Base-by-base conservation (phyloP, 2,329 filamentous ascomycete genomes). In the Gaeumannomyces tritici region DNA sequence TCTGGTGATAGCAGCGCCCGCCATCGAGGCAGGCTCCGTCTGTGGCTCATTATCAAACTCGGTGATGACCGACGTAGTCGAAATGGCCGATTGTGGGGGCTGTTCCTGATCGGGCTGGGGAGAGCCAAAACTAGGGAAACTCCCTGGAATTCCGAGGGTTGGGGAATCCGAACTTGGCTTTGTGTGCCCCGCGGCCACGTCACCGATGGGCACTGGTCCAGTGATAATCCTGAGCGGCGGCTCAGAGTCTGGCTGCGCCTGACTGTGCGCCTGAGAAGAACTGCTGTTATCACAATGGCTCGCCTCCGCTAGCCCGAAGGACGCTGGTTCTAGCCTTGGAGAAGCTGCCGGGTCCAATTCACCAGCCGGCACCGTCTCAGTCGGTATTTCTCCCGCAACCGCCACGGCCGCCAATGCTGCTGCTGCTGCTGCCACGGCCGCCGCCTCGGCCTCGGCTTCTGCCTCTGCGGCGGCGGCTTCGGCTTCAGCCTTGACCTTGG, bases 31-130 rank as follows among this genome's bases (percentile, higher is more conserved):
- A 1, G 80, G 75, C 57, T 86, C 83, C 1, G 81, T 83, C 70
- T 91, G 89, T 27, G 86, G 80, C 67, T 91, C 89, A n/a, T 79
- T 81, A 66, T 92, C 89, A 67, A 91, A 89, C 68, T 90, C 86
- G 0, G 88, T 91, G 9, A 81, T 81, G 55, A 80, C 80, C n/a
- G 86, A 87, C 7, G 75, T 76, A 58, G 75, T 76, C 7, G 88
- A 89, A 18, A 84, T 70, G 3, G 86, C 83, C 21, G 87, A 88
- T 35, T 73, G 73, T 2, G 85, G 85, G 35, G 76, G 74, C 56
- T 83, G 77, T 33, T 85, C 80, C 15, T 73, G 69, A 26, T 75
- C 74, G 9, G 28, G 51, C 15, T 55, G n/a, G 27, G 75, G 74
- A 24, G 68, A 66, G 28, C 69, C 77, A 54, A 72, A 67, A 31